phyloP scores from a whole-genome alignment of 2,329 filamentous ascomycete species.

The Phaeosphaeriaceae sp. region DNA sequence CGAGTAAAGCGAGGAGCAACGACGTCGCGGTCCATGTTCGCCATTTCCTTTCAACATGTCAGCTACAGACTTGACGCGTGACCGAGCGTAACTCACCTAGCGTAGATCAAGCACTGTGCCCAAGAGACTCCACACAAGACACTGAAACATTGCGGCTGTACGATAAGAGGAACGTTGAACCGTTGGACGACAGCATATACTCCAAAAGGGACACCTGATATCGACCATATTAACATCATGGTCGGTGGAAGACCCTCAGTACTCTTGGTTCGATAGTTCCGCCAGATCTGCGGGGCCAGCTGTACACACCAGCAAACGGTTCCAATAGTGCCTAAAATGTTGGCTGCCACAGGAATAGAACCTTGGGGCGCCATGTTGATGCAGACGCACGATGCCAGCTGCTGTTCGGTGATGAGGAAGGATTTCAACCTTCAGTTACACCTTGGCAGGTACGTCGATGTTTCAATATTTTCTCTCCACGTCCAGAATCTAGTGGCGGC shows the following conservation, averaged over 20 bases:
- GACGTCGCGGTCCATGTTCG: constrained; percentile 39
- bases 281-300: constrained; percentile 62
- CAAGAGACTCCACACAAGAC: constrained; percentile 55
- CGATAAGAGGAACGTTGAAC: constrained; percentile 50
- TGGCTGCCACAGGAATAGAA: constrained; percentile 58
- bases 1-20: constrained; percentile 16
- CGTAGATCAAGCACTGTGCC: constrained; percentile 58
- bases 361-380: constrained; percentile 29
- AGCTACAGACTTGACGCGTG: not conserved
- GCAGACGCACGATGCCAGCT: not conserved
- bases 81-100: constrained; percentile 37
- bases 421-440: not conserved
- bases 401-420: not conserved
- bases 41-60: constrained; percentile 43
- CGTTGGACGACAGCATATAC: constrained; percentile 62
- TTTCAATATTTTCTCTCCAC: not conserved
- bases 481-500: not conserved
- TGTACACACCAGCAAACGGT: constrained; percentile 54
- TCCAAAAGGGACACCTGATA: constrained; percentile 70
- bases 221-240: constrained; percentile 75
- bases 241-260: constrained; percentile 69
- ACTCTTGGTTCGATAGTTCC: constrained; percentile 71
- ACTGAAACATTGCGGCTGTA: constrained; percentile 60
- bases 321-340: constrained; percentile 65
- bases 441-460: not conserved